phyloP scores from a whole-genome alignment of 2,329 filamentous ascomycete genomes.

The Drechslera avenae region DNA sequence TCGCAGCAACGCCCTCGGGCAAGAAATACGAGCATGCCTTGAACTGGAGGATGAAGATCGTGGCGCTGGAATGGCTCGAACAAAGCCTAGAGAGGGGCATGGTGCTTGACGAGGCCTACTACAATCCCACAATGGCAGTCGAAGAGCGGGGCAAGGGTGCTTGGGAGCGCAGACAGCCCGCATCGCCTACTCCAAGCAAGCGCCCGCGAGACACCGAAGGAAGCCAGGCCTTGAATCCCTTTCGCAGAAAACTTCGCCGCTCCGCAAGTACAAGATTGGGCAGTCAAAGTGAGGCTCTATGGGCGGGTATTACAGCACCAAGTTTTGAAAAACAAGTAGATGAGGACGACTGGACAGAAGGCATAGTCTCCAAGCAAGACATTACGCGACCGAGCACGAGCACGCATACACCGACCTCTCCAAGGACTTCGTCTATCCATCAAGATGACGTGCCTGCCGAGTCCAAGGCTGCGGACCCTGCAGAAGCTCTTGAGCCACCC shows the following conservation, averaged over 20 bases:
- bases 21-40: slow-evolving; percentile 91
- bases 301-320: slow-evolving; percentile 78
- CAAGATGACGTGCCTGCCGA: slow-evolving; percentile 16
- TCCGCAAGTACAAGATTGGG: slow-evolving; percentile 84
- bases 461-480: slow-evolving; percentile 26
- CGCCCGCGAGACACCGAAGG: slow-evolving; percentile 40
- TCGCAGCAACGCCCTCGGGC: slow-evolving; percentile 77
- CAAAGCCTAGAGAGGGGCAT: slow-evolving; percentile 85
- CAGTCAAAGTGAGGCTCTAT: slow-evolving; percentile 81
- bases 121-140: slow-evolving; percentile 72
- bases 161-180: slow-evolving; percentile 60
- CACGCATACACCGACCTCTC: slow-evolving; percentile 14
- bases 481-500: slow-evolving; percentile 9
- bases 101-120: slow-evolving; percentile 85
- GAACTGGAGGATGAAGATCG: slow-evolving; percentile 78
- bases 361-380: slow-evolving; percentile 28
- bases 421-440: slow-evolving; percentile 4
- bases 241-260: slow-evolving; percentile 79
- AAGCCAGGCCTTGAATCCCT: slow-evolving; percentile 50
- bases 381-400: slow-evolving; percentile 19
- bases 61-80: slow-evolving; percentile 82
- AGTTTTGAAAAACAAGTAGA: slow-evolving; percentile 32
- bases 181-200: slow-evolving; percentile 50
- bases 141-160: slow-evolving; percentile 78
- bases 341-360: slow-evolving; percentile 45